Percentiles rank a stretch among this genome's conserved stretches.
Evolutionary conservation across 805 yeast genomes (phyloP).

Genomic region (Metschnikowia borealis): DNA sequence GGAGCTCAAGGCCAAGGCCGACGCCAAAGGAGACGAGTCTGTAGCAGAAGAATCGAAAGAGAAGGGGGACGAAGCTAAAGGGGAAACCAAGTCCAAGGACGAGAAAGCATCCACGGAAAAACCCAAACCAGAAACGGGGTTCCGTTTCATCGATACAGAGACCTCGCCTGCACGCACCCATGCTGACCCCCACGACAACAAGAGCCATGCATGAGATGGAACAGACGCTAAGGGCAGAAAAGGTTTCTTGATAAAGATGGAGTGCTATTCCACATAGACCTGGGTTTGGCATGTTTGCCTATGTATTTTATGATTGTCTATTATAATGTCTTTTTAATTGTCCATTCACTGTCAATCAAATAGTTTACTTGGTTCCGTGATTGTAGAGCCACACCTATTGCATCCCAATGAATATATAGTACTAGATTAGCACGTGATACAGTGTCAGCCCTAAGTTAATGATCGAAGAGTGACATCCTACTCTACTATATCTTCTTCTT

Average conservation of each 20-base stretch:
- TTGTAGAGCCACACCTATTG: too few species aligned
- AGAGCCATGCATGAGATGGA: neutral
- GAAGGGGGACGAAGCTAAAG: neutral
- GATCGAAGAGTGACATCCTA: too few species aligned
- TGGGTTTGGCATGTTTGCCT: neutral
- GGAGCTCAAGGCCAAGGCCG: constrained; percentile 5
- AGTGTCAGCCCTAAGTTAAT: too few species aligned
- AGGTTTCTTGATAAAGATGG: neutral
- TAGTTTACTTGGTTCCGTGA: too few species aligned
- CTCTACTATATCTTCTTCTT: too few species aligned
- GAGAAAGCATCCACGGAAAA: neutral
- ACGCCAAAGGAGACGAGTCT: neutral
- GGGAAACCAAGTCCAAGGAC: neutral
- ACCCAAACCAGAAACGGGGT: constrained; percentile 5
- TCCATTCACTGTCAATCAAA: too few species aligned
- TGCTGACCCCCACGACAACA: neutral
- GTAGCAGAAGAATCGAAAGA: neutral
- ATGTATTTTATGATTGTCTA: neutral
- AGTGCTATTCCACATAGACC: neutral
- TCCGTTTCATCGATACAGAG: constrained; percentile 6
- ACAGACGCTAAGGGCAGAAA: neutral
- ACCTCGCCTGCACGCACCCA: neutral
- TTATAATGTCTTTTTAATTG: too few species aligned
- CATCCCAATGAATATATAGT: too few species aligned
- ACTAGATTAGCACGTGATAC: too few species aligned